Percentiles rank a stretch among this genome's conserved stretches.
phyloP scores from a whole-genome alignment of 2,329 filamentous ascomycete species.

The Colletotrichum paranaense region DNA sequence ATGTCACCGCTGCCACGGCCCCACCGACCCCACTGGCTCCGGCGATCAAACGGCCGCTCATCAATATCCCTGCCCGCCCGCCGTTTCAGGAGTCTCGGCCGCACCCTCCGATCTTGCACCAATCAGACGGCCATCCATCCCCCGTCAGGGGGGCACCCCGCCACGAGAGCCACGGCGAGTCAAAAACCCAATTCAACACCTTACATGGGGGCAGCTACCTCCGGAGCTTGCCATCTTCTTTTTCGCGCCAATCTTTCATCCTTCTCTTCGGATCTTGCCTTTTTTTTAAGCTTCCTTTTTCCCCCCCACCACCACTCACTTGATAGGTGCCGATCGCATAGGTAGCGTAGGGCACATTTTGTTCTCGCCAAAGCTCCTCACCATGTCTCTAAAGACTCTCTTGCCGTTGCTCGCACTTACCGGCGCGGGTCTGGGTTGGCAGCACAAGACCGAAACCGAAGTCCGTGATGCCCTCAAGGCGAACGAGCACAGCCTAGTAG shows the following conservation, averaged over 20 bases:
- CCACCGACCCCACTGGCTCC: not conserved
- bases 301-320: not conserved
- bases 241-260: not conserved
- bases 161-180: slow-evolving; percentile 3
- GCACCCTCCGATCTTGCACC: not conserved
- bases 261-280: not conserved
- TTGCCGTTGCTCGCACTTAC: slow-evolving; percentile 25
- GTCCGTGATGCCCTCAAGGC: slow-evolving; percentile 21
- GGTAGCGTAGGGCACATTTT: not conserved
- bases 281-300: not conserved
- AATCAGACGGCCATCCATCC: not conserved
- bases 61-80: slow-evolving; percentile 5
- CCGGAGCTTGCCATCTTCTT: not conserved
- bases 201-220: not conserved
- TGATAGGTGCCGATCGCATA: too few relatives aligned
- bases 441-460: slow-evolving; percentile 25
- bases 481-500: slow-evolving; percentile 43
- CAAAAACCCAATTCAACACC: slow-evolving; percentile 8
- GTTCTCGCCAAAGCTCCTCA: not conserved
- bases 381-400: slow-evolving; percentile 24
- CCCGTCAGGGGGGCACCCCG: slow-evolving; percentile 18
- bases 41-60: slow-evolving; percentile 28
- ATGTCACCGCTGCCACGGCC: slow-evolving; percentile 2
- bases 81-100: slow-evolving; percentile 17
- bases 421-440: slow-evolving; percentile 12